phyloP scores from a whole-genome alignment of 1,284 basidiomycete genomes.

The Irpex lacteus region DNA sequence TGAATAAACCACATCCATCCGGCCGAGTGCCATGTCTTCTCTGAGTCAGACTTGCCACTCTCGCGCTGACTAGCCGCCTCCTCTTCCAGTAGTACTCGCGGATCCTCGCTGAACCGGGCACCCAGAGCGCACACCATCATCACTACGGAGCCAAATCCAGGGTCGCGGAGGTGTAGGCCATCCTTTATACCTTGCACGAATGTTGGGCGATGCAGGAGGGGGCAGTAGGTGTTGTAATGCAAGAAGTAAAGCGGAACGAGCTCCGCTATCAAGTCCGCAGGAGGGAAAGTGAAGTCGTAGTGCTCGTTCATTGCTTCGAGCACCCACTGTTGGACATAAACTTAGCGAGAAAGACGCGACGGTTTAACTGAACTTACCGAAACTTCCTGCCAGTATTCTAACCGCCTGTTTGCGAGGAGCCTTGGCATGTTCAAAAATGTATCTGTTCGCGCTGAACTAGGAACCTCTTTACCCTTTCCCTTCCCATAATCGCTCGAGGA shows the following conservation, averaged over 20 bases:
- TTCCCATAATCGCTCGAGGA: not conserved
- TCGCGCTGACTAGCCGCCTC: not conserved
- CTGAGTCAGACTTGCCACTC: not conserved
- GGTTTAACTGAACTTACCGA: not conserved
- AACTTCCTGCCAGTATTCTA: not conserved
- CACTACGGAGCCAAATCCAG: conserved; percentile 65
- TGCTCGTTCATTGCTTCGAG: not conserved
- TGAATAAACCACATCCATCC: conserved; percentile 77
- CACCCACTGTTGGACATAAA: not conserved
- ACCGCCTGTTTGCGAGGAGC: not conserved
- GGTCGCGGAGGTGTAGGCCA: conserved; percentile 54
- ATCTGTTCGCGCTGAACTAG: not conserved
- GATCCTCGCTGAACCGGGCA: conserved; percentile 66
- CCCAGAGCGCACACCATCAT: conserved; percentile 77
- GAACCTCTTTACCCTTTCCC: not conserved
- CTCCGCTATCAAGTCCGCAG: conserved; percentile 12
- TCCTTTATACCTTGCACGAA: conserved; percentile 60
- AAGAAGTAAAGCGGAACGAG: conserved; percentile 74
- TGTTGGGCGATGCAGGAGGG: conserved; percentile 76
- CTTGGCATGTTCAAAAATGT: not conserved
- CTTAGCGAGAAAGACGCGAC: not conserved
- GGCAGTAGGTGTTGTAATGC: conserved; percentile 57
- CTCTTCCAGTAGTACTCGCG: conserved; percentile 46
- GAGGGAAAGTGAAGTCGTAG: conserved; percentile 54
- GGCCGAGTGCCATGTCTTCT: conserved; percentile 29